A percentile compares a stretch with the other conserved stretches of the same genome.
These are phyloP conservation scores for Venturia nashicola DNA, from an alignment of 2,329 filamentous ascomycete species.

Conservation along the genomic window DNA sequence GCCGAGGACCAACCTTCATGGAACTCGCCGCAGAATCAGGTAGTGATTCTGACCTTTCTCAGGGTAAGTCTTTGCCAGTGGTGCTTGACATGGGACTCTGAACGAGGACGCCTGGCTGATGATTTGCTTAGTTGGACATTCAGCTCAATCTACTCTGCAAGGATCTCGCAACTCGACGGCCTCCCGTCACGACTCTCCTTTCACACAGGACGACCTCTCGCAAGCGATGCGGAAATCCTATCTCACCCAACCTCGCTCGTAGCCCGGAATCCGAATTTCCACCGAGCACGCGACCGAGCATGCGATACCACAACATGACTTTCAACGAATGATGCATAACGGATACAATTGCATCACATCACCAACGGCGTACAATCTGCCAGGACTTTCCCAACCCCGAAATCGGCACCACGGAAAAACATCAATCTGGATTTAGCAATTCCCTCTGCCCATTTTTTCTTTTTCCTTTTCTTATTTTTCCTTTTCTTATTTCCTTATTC, in stretches of 20 bases:
- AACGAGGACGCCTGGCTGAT: background rate
- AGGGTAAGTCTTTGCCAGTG: slow-evolving; percentile 23
- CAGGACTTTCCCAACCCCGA: background rate
- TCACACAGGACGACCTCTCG: slow-evolving; percentile 32
- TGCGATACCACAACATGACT: background rate
- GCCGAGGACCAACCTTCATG: slow-evolving; percentile 16
- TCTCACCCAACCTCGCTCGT: slow-evolving; percentile 11
- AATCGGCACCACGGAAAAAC: no score
- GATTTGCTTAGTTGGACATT: slow-evolving; percentile 20
- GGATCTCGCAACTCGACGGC: slow-evolving; percentile 17
- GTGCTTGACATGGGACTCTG: background rate
- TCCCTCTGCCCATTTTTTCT: no score
- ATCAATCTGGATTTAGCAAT: no score
- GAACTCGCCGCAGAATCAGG: slow-evolving; percentile 31
- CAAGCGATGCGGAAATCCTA: slow-evolving; percentile 30
- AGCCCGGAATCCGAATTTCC: background rate
- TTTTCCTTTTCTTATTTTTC: no score
- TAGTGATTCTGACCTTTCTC: slow-evolving; percentile 27
- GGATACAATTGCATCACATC: background rate
- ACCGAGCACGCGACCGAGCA: background rate
- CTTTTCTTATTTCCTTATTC: no score
- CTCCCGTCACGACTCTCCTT: slow-evolving; percentile 20
- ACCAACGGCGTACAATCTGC: background rate
- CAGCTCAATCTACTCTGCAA: background rate
- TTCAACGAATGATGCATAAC: background rate